A percentile compares a stretch with the other conserved stretches of the same genome.
Conservation (phyloP, 2,329 filamentous ascomycete species). For the Scolecobasidium constrictum region DNA sequence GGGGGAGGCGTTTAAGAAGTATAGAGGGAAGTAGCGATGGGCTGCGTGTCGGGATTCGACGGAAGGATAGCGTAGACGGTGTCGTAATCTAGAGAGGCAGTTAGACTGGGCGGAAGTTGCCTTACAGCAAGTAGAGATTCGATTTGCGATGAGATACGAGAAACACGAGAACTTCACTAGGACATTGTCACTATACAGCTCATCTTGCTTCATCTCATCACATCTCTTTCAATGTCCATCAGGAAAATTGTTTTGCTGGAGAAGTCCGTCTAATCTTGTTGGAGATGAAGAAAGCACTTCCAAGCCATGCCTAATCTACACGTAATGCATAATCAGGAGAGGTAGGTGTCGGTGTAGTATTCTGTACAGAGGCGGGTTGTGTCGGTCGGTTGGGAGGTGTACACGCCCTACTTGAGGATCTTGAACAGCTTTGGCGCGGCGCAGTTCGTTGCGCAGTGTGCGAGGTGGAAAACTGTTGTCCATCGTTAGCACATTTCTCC, state of each 20-base stretch:
- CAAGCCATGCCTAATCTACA: conserved; percentile 1
- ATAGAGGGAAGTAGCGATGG: conserved; percentile 1
- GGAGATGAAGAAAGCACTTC: too few species aligned
- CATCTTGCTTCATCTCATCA: too few species aligned
- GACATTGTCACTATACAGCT: background rate
- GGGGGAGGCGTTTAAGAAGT: background rate
- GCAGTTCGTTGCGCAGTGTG: conserved; percentile 87
- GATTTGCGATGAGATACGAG: too few species aligned
- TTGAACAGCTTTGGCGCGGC: conserved; percentile 94
- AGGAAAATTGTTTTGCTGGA: too few species aligned
- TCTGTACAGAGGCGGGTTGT: conserved; percentile 2
- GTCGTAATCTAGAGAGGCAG: too few species aligned
- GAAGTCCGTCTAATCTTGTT: too few species aligned
- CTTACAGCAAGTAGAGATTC: too few species aligned
- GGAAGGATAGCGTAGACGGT: background rate
- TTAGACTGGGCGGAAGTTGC: too few species aligned
- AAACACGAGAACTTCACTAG: too few species aligned
- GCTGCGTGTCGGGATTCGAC: too few species aligned
- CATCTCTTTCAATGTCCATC: background rate
- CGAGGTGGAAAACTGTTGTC: conserved; percentile 84
- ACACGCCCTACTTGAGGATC: conserved; percentile 65
- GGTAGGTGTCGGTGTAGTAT: background rate
- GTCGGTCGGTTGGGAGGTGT: background rate
- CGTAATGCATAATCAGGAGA: background rate
- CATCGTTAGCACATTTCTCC: background rate